Evolutionary conservation across 768 basidiomycete species (phyloP), one percentile per base, ranked within the genome.

Genomic region (Russula sp.): DNA sequence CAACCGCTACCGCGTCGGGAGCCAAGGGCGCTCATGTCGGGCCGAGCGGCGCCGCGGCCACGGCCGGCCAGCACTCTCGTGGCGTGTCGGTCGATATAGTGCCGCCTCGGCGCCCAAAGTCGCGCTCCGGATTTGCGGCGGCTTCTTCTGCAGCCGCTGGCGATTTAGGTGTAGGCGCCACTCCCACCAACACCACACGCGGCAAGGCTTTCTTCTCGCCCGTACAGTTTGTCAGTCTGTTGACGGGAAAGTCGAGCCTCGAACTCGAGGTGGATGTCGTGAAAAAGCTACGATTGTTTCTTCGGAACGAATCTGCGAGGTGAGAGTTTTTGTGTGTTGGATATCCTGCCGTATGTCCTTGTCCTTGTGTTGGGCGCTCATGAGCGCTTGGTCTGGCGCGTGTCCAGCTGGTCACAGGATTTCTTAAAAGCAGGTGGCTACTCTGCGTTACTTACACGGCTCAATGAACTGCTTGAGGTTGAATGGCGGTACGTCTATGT

Each of bases 241-340:
- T 96, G 16, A 78, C 81, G 2, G 78, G 82, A 2, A 82, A 84
- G 32, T 88, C 85, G 13, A 91, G 86, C 65, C 83, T 81, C 5
- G 74, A 81, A n/a, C 78, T 98, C 43, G 92, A 94, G n/a, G 76
- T 96, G 0, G 93, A 90, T 65, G 78, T 83, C 38, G 79, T 95
- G 47, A 97, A 97, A 75, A 95, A 93, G 73, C 72, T 99, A 60
- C 77, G 93, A 61, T 75, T 98, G 62, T 72, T 97, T 66, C 77
- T 99, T 25, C 77, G 97, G 59, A 97, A 97, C 67, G 97, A 98
- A 73, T 81, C 86, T n/a, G 93, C 95, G 1, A 82, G 79, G 90
- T 93, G 72, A 63, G 76, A 69, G 20, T 7, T 13, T 46, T 25
- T 22, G 50, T 16, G 50, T 29, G 20, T 3, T 4, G 25, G n/a